Evolutionary conservation across 2,329 filamentous ascomycete genomes (phyloP), one percentile per base, ranked within the genome.

Genomic region (Sporothrix phasma): DNA sequence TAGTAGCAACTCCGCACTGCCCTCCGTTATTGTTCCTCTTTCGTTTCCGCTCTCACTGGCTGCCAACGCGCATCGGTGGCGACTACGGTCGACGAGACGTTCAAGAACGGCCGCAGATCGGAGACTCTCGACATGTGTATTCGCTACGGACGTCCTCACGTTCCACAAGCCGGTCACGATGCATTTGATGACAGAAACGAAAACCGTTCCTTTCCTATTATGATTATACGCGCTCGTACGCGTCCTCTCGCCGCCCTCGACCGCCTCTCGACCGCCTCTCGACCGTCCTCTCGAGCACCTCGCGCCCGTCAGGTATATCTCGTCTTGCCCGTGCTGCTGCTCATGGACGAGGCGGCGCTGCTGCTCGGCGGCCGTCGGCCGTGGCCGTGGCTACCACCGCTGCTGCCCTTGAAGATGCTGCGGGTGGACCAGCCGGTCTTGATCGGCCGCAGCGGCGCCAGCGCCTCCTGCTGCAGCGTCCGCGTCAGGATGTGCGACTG

Each of bases 401-500:
- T n/a, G n/a, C 24, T 15, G 34, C 64, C 49, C 24, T 41, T 47
- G 49, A 69, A 69, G 4, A 69, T 26, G 31, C 64, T 63, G 37
- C 46, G 60, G 26, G 43, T 41, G 11, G 66, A 65, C 67, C 67
- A 68, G 53, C 61, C 64, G 29, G 61, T 61, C 56, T 61, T 65
- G 49, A 51, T 17, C 15, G 65, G 56, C 47, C 59, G 63, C 39
- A 47, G 62, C 54, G 64, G 62, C 19, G 63, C 62, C 24, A 60
- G 31, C 26, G 24, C 19, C 60, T 68, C 66, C 37, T 67, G 67
- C 45, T 68, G 67, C 19, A 69, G 65, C 11, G 66, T 65, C n/a
- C 56, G 58, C 7, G 62, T 45, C 11, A 69, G 11, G 17, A 69
- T 68, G 49, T 69, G 68, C 46, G 65, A 68, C 67, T 64, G 68